Evolutionary conservation across 805 yeast species (phyloP).

Genomic region (Wickerhamiella domercqiae): DNA sequence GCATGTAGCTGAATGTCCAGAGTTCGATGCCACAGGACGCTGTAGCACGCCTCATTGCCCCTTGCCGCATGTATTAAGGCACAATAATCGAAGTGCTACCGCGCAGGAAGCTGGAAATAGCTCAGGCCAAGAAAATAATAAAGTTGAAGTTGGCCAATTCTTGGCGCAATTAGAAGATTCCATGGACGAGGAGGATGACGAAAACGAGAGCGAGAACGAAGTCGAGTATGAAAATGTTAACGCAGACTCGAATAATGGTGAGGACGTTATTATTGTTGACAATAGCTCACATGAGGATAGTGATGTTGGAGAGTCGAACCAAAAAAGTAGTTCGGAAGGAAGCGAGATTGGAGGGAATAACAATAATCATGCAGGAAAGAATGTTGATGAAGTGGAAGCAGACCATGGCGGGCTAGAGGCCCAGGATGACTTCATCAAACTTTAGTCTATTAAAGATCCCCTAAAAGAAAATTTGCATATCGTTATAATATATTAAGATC

Average conservation of each 20-base stretch:
- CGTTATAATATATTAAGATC: too few species aligned
- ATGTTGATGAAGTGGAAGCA: slow-evolving; percentile 12
- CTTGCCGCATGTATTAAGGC: slow-evolving; percentile 33
- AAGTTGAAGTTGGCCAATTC: background rate
- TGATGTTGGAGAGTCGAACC: too few species aligned
- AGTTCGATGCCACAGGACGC: slow-evolving; percentile 41
- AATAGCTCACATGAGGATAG: too few species aligned
- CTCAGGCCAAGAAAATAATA: too few species aligned
- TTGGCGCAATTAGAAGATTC: background rate
- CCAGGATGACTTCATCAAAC: slow-evolving; percentile 17
- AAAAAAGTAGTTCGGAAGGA: too few species aligned
- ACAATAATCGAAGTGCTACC: background rate
- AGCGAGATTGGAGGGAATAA: too few species aligned
- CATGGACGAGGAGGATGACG: slow-evolving; percentile 2
- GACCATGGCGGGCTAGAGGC: slow-evolving; percentile 16
- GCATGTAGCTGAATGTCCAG: slow-evolving; percentile 58
- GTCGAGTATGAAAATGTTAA: slow-evolving; percentile 5
- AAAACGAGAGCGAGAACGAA: slow-evolving; percentile 7
- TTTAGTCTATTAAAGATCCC: slow-evolving; percentile 3
- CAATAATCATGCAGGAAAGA: background rate
- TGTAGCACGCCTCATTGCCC: slow-evolving; percentile 43
- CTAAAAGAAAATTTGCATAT: slow-evolving; percentile 1
- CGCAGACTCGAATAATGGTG: slow-evolving; percentile 6
- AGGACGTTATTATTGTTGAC: too few species aligned
- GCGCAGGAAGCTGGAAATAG: background rate